Conservation (phyloP, 257 asterid species). For the Solanum megistacrolobum region DNA sequence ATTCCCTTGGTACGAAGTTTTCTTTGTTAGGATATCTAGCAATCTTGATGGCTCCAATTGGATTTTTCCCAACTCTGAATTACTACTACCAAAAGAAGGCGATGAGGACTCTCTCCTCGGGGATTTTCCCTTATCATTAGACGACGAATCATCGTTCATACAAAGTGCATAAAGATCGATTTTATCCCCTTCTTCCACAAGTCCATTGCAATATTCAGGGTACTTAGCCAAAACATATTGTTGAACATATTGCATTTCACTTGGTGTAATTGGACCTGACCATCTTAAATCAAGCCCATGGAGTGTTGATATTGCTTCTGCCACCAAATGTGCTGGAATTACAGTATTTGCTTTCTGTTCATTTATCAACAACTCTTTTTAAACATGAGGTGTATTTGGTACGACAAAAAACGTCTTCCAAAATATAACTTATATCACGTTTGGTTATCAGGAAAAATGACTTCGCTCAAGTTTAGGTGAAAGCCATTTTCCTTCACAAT, state of each 20-base stretch:
- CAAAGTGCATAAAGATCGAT: slow-evolving; percentile 61
- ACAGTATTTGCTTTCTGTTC: slow-evolving; percentile 56
- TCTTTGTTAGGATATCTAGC: slow-evolving; percentile 41
- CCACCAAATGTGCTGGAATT: slow-evolving; percentile 71
- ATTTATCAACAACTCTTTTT: background rate
- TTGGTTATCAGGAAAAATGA: background rate
- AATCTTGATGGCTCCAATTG: slow-evolving; percentile 58
- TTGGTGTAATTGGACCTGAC: slow-evolving; percentile 88
- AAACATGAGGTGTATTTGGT: background rate
- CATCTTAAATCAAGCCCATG: slow-evolving; percentile 70
- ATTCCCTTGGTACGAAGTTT: slow-evolving; percentile 38
- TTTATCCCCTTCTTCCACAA: slow-evolving; percentile 63
- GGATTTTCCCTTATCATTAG: slow-evolving; percentile 30
- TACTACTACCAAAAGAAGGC: slow-evolving; percentile 28
- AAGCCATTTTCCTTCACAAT: background rate
- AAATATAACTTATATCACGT: background rate
- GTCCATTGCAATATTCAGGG: slow-evolving; percentile 68
- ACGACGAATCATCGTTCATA: slow-evolving; percentile 35
- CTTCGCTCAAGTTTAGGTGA: background rate
- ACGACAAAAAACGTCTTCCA: background rate
- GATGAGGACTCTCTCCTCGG: slow-evolving; percentile 30
- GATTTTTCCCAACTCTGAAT: slow-evolving; percentile 32
- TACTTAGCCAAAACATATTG: slow-evolving; percentile 70
- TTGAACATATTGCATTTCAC: slow-evolving; percentile 64
- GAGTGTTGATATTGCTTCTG: slow-evolving; percentile 82